These are phyloP conservation scores for Pleoardoris graminearum DNA, from an alignment of 2,329 filamentous ascomycete genomes.

Conservation along the genomic window DNA sequence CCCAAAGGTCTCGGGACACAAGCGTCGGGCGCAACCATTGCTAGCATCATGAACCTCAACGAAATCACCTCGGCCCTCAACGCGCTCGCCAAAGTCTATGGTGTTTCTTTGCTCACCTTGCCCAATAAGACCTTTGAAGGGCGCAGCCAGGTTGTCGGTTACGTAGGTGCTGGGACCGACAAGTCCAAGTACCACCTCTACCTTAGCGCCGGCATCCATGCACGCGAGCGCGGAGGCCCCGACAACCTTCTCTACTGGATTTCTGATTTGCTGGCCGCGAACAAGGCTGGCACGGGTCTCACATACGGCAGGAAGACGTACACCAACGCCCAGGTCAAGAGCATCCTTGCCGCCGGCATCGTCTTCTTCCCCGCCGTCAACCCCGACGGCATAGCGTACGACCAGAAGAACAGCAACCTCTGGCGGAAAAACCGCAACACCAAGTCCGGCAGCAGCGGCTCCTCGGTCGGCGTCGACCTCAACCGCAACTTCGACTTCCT, in stretches of 20 bases:
- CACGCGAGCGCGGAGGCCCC: slow-evolving; percentile 61
- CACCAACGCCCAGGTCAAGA: slow-evolving; percentile 56
- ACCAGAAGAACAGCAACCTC: slow-evolving; percentile 36
- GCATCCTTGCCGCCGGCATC: slow-evolving; percentile 57
- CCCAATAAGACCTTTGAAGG: slow-evolving; percentile 53
- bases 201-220: slow-evolving; percentile 59
- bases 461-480: slow-evolving; percentile 39
- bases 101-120: slow-evolving; percentile 48
- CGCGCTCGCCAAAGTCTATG: slow-evolving; percentile 46
- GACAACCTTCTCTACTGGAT: slow-evolving; percentile 63
- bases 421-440: slow-evolving; percentile 46
- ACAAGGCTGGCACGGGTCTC: slow-evolving; percentile 54
- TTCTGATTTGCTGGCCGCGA: slow-evolving; percentile 59
- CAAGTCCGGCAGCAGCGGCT: slow-evolving; percentile 42
- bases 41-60: slow-evolving; percentile 51
- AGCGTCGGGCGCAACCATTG: slow-evolving; percentile 25
- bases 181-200: slow-evolving; percentile 54
- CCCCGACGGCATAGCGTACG: slow-evolving; percentile 43
- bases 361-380: slow-evolving; percentile 52
- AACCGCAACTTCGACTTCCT: slow-evolving; percentile 56
- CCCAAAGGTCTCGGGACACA: slow-evolving; percentile 49
- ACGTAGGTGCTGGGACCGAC: slow-evolving; percentile 48
- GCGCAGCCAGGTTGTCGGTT: slow-evolving; percentile 45
- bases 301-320: slow-evolving; percentile 58
- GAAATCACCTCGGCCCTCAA: slow-evolving; percentile 53